Base-by-base conservation (phyloP, 2,329 filamentous ascomycete genomes). In the Penicillium frequentans region DNA sequence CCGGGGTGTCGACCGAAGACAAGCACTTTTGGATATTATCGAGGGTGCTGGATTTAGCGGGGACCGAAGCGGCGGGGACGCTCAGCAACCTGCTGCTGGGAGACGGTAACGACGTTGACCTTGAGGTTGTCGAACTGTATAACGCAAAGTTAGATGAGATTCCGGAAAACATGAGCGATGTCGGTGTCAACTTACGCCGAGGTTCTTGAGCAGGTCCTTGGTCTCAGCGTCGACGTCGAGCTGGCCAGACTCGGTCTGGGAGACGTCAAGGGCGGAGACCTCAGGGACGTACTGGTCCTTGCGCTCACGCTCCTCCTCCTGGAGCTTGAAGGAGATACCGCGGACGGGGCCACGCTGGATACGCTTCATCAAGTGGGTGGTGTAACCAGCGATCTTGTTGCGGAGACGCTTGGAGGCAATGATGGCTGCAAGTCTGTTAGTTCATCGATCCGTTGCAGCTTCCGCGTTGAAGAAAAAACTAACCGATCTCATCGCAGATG, bases 201-300 rank as follows among this genome's bases (percentile, higher is more conserved):
- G 86, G 86, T 89, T 91, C 91, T 99, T 99, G 77, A 99, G 87
- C 73, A 99, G 85, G 77, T 98, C 95, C 89, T 97, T 98, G 80
- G 95, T 99, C 85, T 99, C 95, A 80, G 86, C 82, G 79, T 99
- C 95, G 76, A 96, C 90, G 73, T 98, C 93, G 73, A 99, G 86
- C 81, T 93, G 89, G 75, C 95, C 95, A 77, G 83, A 89, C 84
- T 98, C 95, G 79, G 86, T 87, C 86, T 96, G 91, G 76, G 89
- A 88, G 85, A 97, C 96, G 86, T 99, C 95, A 78, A 99, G 90
- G 77, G 95, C 95, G 61, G 96, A 99, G 73, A 99, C 86, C 84
- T 99, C 95, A 76, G 95, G 95, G 68, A 99, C 95, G 85, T 97
- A 99, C 86, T 99, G 95, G 86, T 99, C 95, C 90, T 99, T 99